Percentiles rank a stretch among this genome's conserved stretches.
These are phyloP conservation scores for Herpetospermum pedunculosum DNA, from an alignment of 306 rosid genomes.

Conservation along the genomic window DNA sequence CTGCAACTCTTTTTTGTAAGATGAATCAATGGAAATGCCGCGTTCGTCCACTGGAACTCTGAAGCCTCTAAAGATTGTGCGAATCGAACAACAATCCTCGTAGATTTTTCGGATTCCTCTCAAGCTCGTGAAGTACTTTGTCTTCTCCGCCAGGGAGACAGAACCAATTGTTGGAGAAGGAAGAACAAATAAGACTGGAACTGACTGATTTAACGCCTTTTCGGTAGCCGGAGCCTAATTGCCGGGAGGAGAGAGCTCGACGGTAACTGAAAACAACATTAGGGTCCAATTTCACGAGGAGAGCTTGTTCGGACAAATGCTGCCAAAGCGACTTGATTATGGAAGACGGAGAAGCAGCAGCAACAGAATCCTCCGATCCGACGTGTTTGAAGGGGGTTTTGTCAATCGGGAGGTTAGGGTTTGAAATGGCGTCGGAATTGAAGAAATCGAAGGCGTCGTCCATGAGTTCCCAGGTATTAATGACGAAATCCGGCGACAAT, in stretches of 20 bases:
- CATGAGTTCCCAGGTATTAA: constrained; percentile 96
- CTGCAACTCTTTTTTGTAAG: constrained; percentile 47
- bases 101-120: constrained; percentile 65
- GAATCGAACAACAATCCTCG: constrained; percentile 65
- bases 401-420: constrained; percentile 16
- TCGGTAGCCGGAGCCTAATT: constrained; percentile 18
- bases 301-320: constrained; percentile 66
- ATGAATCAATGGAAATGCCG: constrained; percentile 76
- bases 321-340: constrained; percentile 69
- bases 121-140: constrained; percentile 60
- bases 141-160: constrained; percentile 34
- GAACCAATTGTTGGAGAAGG: constrained; percentile 13
- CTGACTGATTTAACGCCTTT: constrained; percentile 36
- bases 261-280: constrained; percentile 59
- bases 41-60: constrained; percentile 64
- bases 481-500: constrained; percentile 74
- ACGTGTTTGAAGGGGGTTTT: constrained; percentile 27
- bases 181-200: constrained; percentile 31
- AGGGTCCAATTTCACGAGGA: constrained; percentile 63
- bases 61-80: constrained; percentile 44
- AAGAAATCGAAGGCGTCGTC: constrained; percentile 28
- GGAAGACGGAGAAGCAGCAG: constrained; percentile 7
- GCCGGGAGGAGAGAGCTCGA: constrained; percentile 62
- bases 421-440: constrained; percentile 5
- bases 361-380: constrained; percentile 15